Base-by-base conservation (phyloP, 345 rosid genomes). In the Acer yangbiense region DNA sequence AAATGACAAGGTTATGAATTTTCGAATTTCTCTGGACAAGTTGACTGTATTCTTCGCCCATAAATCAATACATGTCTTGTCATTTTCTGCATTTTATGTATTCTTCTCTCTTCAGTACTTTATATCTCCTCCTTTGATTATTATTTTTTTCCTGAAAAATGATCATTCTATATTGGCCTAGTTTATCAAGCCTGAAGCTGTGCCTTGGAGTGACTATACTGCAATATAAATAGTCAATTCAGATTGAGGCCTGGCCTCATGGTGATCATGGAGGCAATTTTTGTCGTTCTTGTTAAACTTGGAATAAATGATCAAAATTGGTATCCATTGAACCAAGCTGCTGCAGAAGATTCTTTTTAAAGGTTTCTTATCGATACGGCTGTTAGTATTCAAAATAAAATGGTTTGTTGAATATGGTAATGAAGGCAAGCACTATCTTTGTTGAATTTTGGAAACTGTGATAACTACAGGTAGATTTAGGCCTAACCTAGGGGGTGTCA, bases 21-120 rank as follows among this genome's bases (percentile, higher is more conserved):
- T 65, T 54, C 54, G 25, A 17, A 62, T 44, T 75, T 71, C 72
- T 54, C 21, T 64, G 43, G 76, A 70, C 54, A 43, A 41, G 62
- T 62, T 52, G 46, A 62, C 65, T 73, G 23, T 16, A 63, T 74
- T 61, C 52, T 62, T 73, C 9, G 25, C 12, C 29, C 21, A 12
- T 46, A 13, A 29, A 8, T 2, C 65, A 35, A n/a, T 55, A 18
- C 48, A 10, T 39, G 18, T 57, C 25, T 72, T 72, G 20, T 41
- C 60, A 17, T 39, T 50, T 68, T 48, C n/a, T 75, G 23, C 60
- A 23, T 23, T 63, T 25, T 23, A 61, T 39, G 17, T 41, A 46
- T 44, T 23, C 41, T 44, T 61, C 23, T 46, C 18, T 25, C 44
- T 23, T 39, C 65, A 9, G 43, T 55, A 29, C 6, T 21, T 72